These are phyloP conservation scores for Phaeosphaeriaceae sp. DNA, from an alignment of 2,329 filamentous ascomycete genomes.

Conservation along the genomic window DNA sequence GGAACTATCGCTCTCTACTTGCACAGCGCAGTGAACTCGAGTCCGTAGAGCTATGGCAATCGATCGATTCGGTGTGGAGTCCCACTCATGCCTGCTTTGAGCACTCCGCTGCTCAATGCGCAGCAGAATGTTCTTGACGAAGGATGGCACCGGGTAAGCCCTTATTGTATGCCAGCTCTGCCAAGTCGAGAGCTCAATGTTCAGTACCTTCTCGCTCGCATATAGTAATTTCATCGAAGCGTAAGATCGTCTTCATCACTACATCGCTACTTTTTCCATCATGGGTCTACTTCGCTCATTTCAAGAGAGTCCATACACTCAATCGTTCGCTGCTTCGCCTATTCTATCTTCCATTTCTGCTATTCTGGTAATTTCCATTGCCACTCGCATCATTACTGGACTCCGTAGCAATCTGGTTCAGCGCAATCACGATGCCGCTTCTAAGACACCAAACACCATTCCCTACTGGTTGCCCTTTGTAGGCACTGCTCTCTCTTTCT, in stretches of 20 bases:
- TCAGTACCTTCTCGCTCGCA: neutral
- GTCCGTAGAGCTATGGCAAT: neutral
- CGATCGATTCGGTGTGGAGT: neutral
- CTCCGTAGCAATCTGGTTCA: conserved; percentile 8
- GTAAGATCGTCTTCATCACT: neutral
- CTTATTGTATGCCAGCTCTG: neutral
- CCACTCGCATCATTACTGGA: conserved; percentile 15
- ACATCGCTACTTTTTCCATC: neutral
- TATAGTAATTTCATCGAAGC: neutral
- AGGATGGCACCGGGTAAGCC: neutral
- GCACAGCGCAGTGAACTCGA: neutral
- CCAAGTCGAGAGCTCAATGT: neutral
- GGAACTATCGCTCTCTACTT: neutral
- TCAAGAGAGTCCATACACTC: conserved; percentile 5
- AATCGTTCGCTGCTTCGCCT: conserved; percentile 8
- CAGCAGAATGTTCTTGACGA: neutral
- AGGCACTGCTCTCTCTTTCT: conserved; percentile 19
- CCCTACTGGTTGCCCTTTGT: conserved; percentile 20
- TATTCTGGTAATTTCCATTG: conserved; percentile 7
- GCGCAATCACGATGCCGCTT: conserved; percentile 8
- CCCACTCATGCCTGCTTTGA: neutral
- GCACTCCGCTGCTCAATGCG: neutral
- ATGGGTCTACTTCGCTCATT: conserved; percentile 17
- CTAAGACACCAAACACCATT: conserved; percentile 15
- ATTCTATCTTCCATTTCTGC: conserved; percentile 3